Percentiles rank a stretch among this genome's conserved stretches.
Conservation (phyloP, 192 early-diverging fungal genomes). For the Phlyctochytrium planicorne region DNA sequence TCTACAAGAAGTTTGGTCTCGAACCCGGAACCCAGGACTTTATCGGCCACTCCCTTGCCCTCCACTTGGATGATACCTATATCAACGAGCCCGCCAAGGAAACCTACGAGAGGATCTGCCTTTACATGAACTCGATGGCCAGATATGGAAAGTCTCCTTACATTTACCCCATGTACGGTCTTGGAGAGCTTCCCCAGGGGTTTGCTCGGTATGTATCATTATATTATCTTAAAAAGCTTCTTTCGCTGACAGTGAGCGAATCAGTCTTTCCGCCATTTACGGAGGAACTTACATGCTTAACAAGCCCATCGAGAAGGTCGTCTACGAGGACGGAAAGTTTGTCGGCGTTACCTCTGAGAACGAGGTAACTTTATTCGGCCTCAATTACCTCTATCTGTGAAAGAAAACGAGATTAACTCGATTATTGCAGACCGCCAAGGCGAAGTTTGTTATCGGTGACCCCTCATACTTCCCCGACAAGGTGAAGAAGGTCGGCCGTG, state of each 20-base stretch:
- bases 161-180: constrained; percentile 97
- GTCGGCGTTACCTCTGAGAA: constrained; percentile 87
- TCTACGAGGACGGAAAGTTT: constrained; percentile 80
- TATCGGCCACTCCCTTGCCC: constrained; percentile 95
- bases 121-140: constrained; percentile 90
- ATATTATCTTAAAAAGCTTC: neutral
- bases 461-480: constrained; percentile 87
- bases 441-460: constrained; percentile 91
- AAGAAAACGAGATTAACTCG: constrained; percentile 54
- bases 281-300: constrained; percentile 99
- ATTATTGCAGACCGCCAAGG: constrained; percentile 59
- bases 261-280: constrained; percentile 92
- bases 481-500: constrained; percentile 79
- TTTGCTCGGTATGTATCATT: constrained; percentile 75
- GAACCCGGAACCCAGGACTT: constrained; percentile 96
- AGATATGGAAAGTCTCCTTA: constrained; percentile 96
- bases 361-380: constrained; percentile 48
- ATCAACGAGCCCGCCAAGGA: constrained; percentile 68
- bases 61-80: constrained; percentile 88
- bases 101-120: constrained; percentile 84
- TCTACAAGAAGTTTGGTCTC: constrained; percentile 91
- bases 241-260: constrained; percentile 5
- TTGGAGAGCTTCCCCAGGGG: constrained; percentile 97
- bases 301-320: constrained; percentile 87
- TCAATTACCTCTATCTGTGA: constrained; percentile 61